Conservation (phyloP, 768 basidiomycete genomes). For the Pisolithus microcarpus region DNA sequence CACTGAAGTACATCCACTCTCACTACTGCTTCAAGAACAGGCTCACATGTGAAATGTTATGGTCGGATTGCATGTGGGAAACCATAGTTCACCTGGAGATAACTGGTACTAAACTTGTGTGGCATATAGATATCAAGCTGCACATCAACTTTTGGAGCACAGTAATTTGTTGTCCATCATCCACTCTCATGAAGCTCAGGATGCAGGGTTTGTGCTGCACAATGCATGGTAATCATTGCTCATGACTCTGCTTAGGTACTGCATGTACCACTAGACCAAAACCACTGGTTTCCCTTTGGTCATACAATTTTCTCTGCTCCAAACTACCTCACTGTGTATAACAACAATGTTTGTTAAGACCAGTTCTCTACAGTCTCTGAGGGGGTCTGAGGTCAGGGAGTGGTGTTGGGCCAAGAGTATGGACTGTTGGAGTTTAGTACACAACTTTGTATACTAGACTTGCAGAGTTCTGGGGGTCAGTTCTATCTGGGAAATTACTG, state of each 20-base stretch:
- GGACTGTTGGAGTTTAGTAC: too few species aligned
- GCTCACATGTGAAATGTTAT: too few species aligned
- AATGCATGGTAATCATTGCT: not conserved
- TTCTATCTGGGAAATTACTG: too few species aligned
- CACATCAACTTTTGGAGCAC: slow-evolving; percentile 93
- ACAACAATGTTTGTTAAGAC: too few species aligned
- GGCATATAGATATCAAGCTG: slow-evolving; percentile 77
- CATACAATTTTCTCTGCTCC: slow-evolving; percentile 99
- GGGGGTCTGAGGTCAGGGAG: too few species aligned
- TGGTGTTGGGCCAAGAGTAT: too few species aligned
- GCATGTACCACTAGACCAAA: slow-evolving; percentile 98
- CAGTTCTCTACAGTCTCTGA: too few species aligned
- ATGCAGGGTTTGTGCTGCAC: slow-evolving; percentile 69
- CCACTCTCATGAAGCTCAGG: slow-evolving; percentile 96
- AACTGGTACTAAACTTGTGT: slow-evolving; percentile 1
- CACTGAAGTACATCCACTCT: too few species aligned
- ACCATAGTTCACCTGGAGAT: not conserved
- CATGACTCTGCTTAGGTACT: slow-evolving; percentile 49
- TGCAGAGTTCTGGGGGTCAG: too few species aligned
- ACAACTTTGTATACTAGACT: too few species aligned
- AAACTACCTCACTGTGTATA: slow-evolving; percentile 97
- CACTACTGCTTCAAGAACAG: too few species aligned
- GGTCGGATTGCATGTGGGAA: slow-evolving; percentile 64
- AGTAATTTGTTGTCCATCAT: slow-evolving; percentile 97
- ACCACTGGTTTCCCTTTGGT: slow-evolving; percentile 98